Evolutionary conservation across 768 basidiomycete genomes (phyloP), one percentile per base, ranked within the genome.

Genomic region (Hortiboletus flavorubellus): DNA sequence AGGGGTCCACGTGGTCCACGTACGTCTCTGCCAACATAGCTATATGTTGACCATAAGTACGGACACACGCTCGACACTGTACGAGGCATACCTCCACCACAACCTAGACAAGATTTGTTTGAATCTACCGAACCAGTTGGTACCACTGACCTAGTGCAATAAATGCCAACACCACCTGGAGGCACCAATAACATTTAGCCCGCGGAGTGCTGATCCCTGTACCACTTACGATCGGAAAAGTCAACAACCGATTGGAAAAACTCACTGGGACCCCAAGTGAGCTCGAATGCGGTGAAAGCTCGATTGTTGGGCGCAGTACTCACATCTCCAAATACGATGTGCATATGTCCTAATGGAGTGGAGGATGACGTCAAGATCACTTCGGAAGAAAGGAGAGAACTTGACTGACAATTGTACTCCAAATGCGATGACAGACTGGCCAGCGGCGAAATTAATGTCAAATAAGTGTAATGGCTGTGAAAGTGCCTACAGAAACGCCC

Each of bases 321-420:
- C 51, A 73, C 73, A 50, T 60, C 67, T 72, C 73, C 73, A 73
- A 55, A 73, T 65, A 30, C 72, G 73, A 59, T 73, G 67, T 12
- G 72, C 73, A 55, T 73, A 73, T 57, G 67, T 67, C 63, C 72
- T 73, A 23, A 50, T 51, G 29, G 21, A 30, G 60, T 10, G 23
- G 39, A 23, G 21, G 42, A 49, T 49, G 49, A 51, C 44, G 43
- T 56, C 53, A 49, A 49, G 18, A 40, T 53, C n/a, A 43, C 15
- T 4, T 11, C 1, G 3, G 34, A 12, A 12, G 37, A 41, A 21
- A 50, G 26, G 21, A 21, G 18, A 51, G 43, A 35, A 50, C 7
- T 5, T 11, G 10, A 53, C 71, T 35, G 39, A 73, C 72, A 74
- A 51, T 62, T 73, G 72, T 40, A 73, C 72, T 18, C 65, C 64